These are phyloP conservation scores for Keithomyces neogunnii DNA, from an alignment of 2,329 filamentous ascomycete species.

Conservation along the genomic window DNA sequence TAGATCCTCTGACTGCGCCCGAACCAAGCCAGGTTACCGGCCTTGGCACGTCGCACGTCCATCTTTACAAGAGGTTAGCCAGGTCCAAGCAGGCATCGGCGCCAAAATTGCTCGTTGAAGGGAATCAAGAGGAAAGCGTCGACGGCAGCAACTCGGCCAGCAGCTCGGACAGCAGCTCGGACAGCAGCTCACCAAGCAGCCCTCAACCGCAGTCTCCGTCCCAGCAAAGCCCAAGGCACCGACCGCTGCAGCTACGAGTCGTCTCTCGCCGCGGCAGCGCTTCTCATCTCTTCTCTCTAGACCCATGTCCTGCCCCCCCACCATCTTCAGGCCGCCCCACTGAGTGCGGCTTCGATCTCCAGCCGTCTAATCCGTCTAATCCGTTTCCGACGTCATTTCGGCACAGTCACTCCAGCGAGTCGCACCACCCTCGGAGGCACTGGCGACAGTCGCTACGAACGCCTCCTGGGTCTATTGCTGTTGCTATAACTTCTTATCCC, in stretches of 20 bases:
- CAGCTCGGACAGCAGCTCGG: conserved; percentile 8
- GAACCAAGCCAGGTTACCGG: conserved; percentile 62
- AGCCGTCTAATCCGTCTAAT: conserved; percentile 37
- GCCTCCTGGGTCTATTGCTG: not conserved
- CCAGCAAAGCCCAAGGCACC: not conserved
- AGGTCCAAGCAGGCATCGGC: too few relatives aligned
- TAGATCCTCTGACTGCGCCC: conserved; percentile 60
- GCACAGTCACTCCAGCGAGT: not conserved
- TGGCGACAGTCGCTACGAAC: not conserved
- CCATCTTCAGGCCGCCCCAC: conserved; percentile 42
- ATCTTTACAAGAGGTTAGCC: conserved; percentile 11
- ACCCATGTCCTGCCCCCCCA: conserved; percentile 36
- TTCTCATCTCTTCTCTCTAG: not conserved
- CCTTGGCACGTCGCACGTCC: conserved; percentile 48
- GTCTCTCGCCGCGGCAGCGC: too few relatives aligned
- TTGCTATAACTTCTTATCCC: not conserved
- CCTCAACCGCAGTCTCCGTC: too few relatives aligned
- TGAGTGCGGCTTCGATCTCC: conserved; percentile 19
- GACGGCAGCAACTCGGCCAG: too few relatives aligned
- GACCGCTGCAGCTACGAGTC: not conserved
- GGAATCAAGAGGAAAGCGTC: too few relatives aligned
- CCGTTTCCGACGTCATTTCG: conserved; percentile 21
- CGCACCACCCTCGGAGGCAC: not conserved
- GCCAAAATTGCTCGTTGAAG: too few relatives aligned
- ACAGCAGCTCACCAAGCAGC: not conserved